Conservation (phyloP, 148 eudicot species). For the Fagopyrum esculentum region DNA sequence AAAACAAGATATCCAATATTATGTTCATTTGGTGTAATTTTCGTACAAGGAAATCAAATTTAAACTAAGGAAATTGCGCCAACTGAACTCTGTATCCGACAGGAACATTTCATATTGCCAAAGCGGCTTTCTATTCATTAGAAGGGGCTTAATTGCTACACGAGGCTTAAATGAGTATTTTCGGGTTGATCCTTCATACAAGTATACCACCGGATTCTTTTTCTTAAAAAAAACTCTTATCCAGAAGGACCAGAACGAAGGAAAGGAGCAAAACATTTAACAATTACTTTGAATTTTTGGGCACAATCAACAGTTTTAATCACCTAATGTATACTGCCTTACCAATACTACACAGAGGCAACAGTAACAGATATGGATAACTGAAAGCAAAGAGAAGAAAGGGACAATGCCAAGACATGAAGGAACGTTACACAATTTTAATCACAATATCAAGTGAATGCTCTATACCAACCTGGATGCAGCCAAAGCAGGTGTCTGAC, state of each 20-base stretch:
- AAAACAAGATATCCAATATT: not conserved
- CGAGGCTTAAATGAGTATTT: not conserved
- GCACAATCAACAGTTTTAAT: not conserved
- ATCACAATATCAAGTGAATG: not conserved
- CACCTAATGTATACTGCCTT: not conserved
- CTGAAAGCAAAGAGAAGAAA: not conserved
- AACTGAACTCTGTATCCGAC: not conserved
- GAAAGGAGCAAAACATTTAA: not conserved
- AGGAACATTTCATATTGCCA: not conserved
- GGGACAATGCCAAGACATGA: not conserved
- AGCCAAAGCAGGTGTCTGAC: slow-evolving; percentile 56
- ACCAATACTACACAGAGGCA: not conserved
- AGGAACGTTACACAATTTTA: not conserved
- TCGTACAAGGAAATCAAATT: too few relatives aligned
- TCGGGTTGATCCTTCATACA: not conserved
- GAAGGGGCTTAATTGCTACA: not conserved
- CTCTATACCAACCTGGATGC: slow-evolving; percentile 42
- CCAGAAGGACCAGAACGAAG: not conserved
- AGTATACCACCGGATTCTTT: not conserved
- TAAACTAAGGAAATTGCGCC: not conserved
- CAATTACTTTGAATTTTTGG: not conserved
- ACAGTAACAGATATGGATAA: not conserved
- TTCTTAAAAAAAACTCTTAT: not conserved
- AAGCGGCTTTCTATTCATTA: not conserved
- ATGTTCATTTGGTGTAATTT: not conserved